Base-by-base conservation (phyloP, 345 rosid genomes). In the Hibiscus mutabilis region DNA sequence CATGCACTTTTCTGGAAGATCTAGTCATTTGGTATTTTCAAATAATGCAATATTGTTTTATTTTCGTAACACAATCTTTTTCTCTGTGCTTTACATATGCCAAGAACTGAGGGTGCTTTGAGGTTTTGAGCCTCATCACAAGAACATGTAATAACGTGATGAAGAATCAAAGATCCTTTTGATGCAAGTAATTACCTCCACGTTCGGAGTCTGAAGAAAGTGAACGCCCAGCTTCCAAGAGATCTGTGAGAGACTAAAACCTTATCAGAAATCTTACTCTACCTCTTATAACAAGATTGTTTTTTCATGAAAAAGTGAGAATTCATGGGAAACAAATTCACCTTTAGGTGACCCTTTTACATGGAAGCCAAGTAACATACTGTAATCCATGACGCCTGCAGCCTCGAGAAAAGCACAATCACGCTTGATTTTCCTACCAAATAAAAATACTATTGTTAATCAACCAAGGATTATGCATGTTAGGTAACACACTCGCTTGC, bases 381-480 rank as follows among this genome's bases (percentile, higher is more conserved):
- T 86, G 71, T 86, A 87, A 65, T 86, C 86, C 85, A 86, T 89
- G 67, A 81, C 73, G 21, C 86, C 86, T 44, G 79, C 83, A 53
- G 81, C 75, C 77, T 86, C 88, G 74, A 88, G 67, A 74, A 85
- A 84, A 72, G 86, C 84, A 77, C 88, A 82, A n/a, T 86, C 92
- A 27, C 75, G 62, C 83, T 79, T 85, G 27, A 89, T 73, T 82
- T 89, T 92, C 86, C 90, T 87, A 63, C 5, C 35, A 27, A 64
- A 27, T 4, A 46, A 49, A n/a, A 57, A 64, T 27, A 40, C 40
- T 15, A n/a, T 29, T 10, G 59, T 27, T 67, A 49, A 29, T 27
- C 71, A 49, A 49, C n/a, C 11, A 16, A 27, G 15, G 71, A 66
- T 44, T 6, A 14, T 14, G 5, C 56, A 46, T 46, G 21, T 44